phyloP scores from a whole-genome alignment of 371 early-diverging fungal species.

The Mycotypha africana region DNA sequence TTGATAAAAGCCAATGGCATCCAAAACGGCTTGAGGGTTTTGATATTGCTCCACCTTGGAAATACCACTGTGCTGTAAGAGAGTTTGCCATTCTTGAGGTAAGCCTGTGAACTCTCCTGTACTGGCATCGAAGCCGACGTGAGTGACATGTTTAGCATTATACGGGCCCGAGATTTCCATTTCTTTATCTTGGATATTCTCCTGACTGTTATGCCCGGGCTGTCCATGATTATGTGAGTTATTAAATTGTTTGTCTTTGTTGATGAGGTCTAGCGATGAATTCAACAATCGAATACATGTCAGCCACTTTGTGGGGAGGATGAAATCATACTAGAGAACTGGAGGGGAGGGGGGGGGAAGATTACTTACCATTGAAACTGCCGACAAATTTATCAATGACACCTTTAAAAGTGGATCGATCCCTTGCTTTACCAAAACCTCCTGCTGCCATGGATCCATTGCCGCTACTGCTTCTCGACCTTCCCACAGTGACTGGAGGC shows the following conservation, averaged over 20 bases:
- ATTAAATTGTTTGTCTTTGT: conserved; percentile 41
- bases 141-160: conserved; percentile 94
- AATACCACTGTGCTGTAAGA: conserved; percentile 91
- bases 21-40: conserved; percentile 93
- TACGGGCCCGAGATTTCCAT: conserved; percentile 94
- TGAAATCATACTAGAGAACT: no score
- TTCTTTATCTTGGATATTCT: conserved; percentile 39
- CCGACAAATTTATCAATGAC: conserved; percentile 65
- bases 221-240: no score
- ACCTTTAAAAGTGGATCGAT: conserved; percentile 54
- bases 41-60: conserved; percentile 91
- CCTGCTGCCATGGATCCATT: conserved; percentile 2
- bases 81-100: conserved; percentile 90
- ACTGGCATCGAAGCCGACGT: conserved; percentile 86
- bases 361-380: conserved; percentile 43
- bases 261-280: conserved; percentile 61
- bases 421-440: conserved; percentile 36
- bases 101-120: conserved; percentile 95
- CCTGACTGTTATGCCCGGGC: no score
- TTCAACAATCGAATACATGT: no score
- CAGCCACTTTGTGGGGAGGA: no score
- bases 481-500: no score
- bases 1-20: conserved; percentile 91
- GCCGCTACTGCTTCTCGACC: no score
- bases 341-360: no score